Base-by-base conservation (phyloP, 345 rosid genomes). In the Linum tenue region DNA sequence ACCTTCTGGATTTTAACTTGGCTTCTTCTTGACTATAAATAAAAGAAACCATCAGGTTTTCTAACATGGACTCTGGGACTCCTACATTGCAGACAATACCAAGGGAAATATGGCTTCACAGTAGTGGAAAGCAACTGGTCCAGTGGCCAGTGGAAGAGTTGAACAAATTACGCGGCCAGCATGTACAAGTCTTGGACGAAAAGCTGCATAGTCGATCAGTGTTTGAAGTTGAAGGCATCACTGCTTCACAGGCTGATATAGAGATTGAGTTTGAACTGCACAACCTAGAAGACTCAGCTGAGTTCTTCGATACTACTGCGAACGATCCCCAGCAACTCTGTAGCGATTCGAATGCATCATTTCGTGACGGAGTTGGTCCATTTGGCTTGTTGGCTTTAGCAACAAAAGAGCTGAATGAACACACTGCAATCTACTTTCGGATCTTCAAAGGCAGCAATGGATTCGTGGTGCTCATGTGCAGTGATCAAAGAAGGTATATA, bases 341-440 rank as follows among this genome's bases (percentile, higher is more conserved):
- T 65, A 65, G 70, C 59, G 75, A 71, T 60, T 62, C 72, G 66
- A 67, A 37, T 55, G 77, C 79, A 70, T 71, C 74, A 4, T 69
- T 62, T 2, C 59, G 66, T 8, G 79, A 86, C 55, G 73, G 60
- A 58, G 68, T 76, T 2, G 88, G 92, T 41, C 96, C 96, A 22
- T 89, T 86, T 64, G 87, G 92, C 37, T 61, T 88, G 73, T 67
- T 84, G 67, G 78, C 75, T 55, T 77, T 86, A 67, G 96, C 90
- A 6, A 65, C 83, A 37, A 66, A 71, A 66, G 81, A 82, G 64
- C 75, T 84, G 65, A 68, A 78, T 6, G 90, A 89, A 62, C 79
- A 77, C 43, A 86, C 96, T 8, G 86, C 86, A 16, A 71, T 89
- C 55, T 86, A 78, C 70, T 89, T 86, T 37, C 77, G 83, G 40